Base-by-base conservation (phyloP, 1,284 basidiomycete genomes). In the Chondrostereum purpureum region DNA sequence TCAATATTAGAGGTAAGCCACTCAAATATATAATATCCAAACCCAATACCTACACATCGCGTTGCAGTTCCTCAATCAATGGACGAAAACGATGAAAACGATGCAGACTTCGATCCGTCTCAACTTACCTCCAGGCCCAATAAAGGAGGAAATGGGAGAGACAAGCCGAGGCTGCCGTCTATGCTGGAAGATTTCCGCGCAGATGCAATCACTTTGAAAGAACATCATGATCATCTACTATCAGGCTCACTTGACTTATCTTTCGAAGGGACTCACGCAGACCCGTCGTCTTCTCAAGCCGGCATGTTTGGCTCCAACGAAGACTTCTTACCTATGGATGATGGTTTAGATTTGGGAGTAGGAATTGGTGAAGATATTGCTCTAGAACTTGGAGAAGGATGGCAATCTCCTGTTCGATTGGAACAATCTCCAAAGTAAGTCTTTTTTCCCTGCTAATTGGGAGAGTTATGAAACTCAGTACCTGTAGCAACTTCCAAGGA, bases 281-380 rank as follows among this genome's bases (percentile, higher is more conserved):
- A 66, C 11, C 53, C 62, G 3, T 77, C 79, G 4, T 83, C 83
- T 4, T 85, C 83, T 6, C 78, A 81, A 47, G 58, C 61, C 3
- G 73, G 68, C 16, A 72, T 59, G 12, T 76, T 82, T 46, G 65
- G 53, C 10, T 73, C 79, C 35, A 64, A 75, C 24, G 80, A 83
- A 50, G 70, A 75, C 42, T 65, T 77, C 20, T 71, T 81, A 46
- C 64, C 55, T 1, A 57, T 65, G 11, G 69, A 70, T 5, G 81
- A 79, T 44, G 80, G 68, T 13, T 55, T 82, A 14, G 82, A 78
- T 47, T 58, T 82, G 17, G 75, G 64, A n/a, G 76, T 70, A 4
- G 75, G 66, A 13, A 62, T 84, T 14, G 79, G 75, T 2, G 84
- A 86, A 36, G 86, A 88, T 52, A 64, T 88, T 19, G 83, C 80